Evolutionary conservation across 192 early-diverging fungal genomes (phyloP).

Genomic region (Linnemannia hyalina): DNA sequence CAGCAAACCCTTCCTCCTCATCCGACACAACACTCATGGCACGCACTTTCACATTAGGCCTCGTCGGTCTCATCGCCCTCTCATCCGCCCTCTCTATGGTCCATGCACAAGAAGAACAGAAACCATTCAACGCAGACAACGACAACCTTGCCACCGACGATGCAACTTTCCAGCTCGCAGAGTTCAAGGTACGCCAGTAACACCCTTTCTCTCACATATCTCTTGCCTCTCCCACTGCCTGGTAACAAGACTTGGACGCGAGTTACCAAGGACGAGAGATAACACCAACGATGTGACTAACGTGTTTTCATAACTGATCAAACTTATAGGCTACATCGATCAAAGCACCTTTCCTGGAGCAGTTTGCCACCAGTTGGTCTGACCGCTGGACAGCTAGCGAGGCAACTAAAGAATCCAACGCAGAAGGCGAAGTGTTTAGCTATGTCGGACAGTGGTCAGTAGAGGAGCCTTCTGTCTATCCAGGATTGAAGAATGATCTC

Average conservation of each 20-base stretch:
- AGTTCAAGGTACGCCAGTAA: constrained; percentile 13
- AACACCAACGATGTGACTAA: too few relatives aligned
- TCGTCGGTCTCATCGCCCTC: constrained; percentile 32
- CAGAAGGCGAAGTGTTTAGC: constrained; percentile 73
- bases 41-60: constrained; percentile 14
- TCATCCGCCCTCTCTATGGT: constrained; percentile 37
- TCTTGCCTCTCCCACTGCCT: too few relatives aligned
- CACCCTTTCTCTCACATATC: background rate
- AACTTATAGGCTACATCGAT: constrained; percentile 67
- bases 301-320: background rate
- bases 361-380: constrained; percentile 68
- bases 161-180: constrained; percentile 3
- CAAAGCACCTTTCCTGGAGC: constrained; percentile 78
- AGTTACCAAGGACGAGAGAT: too few relatives aligned
- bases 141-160: background rate
- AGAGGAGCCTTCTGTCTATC: constrained; percentile 71
- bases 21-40: background rate
- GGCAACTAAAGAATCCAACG: constrained; percentile 78
- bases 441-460: constrained; percentile 83
- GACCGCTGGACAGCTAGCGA: constrained; percentile 75
- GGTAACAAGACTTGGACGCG: too few relatives aligned
- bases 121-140: background rate
- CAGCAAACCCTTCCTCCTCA: background rate
- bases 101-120: constrained; percentile 11
- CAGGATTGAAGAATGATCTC: constrained; percentile 75